Evolutionary conservation across 768 basidiomycete species (phyloP), one percentile per base, ranked within the genome.

Genomic region (Termitomyces sp.): DNA sequence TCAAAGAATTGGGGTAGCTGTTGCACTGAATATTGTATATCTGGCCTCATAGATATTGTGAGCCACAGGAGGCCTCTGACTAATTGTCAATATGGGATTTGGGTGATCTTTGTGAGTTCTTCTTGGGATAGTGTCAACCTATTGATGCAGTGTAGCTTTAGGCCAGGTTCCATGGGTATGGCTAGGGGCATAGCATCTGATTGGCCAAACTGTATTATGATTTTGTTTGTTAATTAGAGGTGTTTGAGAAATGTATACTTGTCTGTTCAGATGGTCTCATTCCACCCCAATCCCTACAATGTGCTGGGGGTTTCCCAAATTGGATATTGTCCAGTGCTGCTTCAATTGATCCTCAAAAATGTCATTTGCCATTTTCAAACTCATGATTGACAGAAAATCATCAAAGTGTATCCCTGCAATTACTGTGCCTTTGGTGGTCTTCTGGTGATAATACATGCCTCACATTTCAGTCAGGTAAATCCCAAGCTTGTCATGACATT

Each of bases 201-300:
- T n/a, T n/a, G n/a, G n/a, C n/a, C n/a, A n/a, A n/a, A n/a, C n/a
- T n/a, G n/a, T n/a, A n/a, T n/a, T n/a, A n/a, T n/a, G n/a, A n/a
- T n/a, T n/a, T n/a, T n/a, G n/a, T n/a, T n/a, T n/a, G 2, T 71
- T 63, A 13, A 75, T 66, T 54, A 72, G 71, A 0, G 67, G 48
- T 5, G 51, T 60, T 54, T 76, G 71, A 12, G 61, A 63, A 0
- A 75, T 31, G n/a, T 44, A 37, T 6, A 73, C 56, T 0, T 58
- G 63, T 11, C 11, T 45, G 20, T 45, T 45, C 11, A 12, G 8
- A 4, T 11, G 11, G 44, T 45, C 44, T 22, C 20, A 45, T 45
- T 45, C 20, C 11, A 36, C 36, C 8, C 8, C 9, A 11, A 22
- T 44, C 1, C 20, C 20, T 3, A 44, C 7, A 22, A 20, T 44